These are phyloP conservation scores for Xanthoconium separans DNA, from an alignment of 1,284 basidiomycete genomes.

Conservation along the genomic window DNA sequence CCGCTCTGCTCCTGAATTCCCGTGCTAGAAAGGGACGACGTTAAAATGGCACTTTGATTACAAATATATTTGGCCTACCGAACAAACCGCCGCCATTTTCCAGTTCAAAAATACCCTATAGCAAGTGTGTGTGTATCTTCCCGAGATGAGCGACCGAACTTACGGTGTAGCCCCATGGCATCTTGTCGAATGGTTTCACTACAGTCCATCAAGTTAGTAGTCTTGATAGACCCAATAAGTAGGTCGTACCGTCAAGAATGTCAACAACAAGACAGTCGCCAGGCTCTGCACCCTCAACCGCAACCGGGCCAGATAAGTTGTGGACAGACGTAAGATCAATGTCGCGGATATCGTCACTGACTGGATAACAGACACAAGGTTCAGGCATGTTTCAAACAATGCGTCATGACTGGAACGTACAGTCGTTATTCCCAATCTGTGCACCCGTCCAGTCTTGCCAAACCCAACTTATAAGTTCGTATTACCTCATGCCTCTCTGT, in stretches of 20 bases:
- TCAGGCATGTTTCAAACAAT: background rate
- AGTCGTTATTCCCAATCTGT: slow-evolving; percentile 75
- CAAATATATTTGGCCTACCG: slow-evolving; percentile 37
- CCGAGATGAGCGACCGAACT: slow-evolving; percentile 7
- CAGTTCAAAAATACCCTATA: slow-evolving; percentile 70
- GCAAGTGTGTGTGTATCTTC: background rate
- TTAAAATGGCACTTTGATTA: background rate
- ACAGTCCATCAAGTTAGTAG: background rate
- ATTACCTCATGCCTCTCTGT: background rate
- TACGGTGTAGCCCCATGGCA: slow-evolving; percentile 82
- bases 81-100: slow-evolving; percentile 77
- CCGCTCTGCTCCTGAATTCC: slow-evolving; percentile 68
- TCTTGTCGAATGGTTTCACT: slow-evolving; percentile 72
- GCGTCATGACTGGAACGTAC: slow-evolving; percentile 35
- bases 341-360: slow-evolving; percentile 66
- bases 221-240: background rate
- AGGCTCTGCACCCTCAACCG: slow-evolving; percentile 72
- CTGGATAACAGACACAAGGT: slow-evolving; percentile 31
- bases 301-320: slow-evolving; percentile 74
- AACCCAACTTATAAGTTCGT: background rate
- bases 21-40: slow-evolving; percentile 39
- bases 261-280: slow-evolving; percentile 80
- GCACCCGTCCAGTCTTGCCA: slow-evolving; percentile 69
- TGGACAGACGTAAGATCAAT: slow-evolving; percentile 68
- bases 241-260: slow-evolving; percentile 60